These are phyloP conservation scores for Trifolium fragiferum DNA, from an alignment of 306 rosid species.

Conservation along the genomic window DNA sequence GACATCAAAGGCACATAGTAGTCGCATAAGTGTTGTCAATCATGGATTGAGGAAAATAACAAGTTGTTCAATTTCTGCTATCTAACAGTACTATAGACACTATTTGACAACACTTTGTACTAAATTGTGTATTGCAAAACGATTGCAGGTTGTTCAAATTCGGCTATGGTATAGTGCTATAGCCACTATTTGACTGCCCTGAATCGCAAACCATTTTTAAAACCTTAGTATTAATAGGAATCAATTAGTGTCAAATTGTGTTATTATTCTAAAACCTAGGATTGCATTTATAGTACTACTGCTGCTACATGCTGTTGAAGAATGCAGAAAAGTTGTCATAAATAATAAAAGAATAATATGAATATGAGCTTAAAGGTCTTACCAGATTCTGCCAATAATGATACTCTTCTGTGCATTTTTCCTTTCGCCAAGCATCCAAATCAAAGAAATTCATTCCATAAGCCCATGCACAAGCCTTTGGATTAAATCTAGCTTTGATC, in stretches of 20 bases:
- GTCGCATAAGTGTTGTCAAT: neutral
- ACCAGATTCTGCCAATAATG: slow-evolving; percentile 95
- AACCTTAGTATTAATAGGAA: neutral
- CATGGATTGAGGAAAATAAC: neutral
- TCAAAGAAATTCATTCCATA: slow-evolving; percentile 94
- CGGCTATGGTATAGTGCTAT: neutral
- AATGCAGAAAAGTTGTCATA: slow-evolving; percentile 9
- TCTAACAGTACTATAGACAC: neutral
- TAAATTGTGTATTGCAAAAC: neutral
- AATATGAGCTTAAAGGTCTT: slow-evolving; percentile 33
- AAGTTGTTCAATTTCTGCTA: neutral
- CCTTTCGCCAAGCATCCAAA: slow-evolving; percentile 90
- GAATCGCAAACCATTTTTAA: neutral
- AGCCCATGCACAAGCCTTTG: slow-evolving; percentile 91
- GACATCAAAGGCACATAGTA: neutral
- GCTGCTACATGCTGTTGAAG: slow-evolving; percentile 11
- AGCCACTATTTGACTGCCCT: neutral
- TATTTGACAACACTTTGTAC: neutral
- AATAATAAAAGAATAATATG: neutral
- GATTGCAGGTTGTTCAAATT: neutral
- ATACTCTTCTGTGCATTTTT: slow-evolving; percentile 81
- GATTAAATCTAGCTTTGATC: slow-evolving; percentile 77
- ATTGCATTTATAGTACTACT: neutral
- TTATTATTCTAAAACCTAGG: slow-evolving; percentile 8
- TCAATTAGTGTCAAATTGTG: slow-evolving; percentile 6